Evolutionary conservation across 2,329 filamentous ascomycete species (phyloP).

Genomic region (Chaetomium globosum): DNA sequence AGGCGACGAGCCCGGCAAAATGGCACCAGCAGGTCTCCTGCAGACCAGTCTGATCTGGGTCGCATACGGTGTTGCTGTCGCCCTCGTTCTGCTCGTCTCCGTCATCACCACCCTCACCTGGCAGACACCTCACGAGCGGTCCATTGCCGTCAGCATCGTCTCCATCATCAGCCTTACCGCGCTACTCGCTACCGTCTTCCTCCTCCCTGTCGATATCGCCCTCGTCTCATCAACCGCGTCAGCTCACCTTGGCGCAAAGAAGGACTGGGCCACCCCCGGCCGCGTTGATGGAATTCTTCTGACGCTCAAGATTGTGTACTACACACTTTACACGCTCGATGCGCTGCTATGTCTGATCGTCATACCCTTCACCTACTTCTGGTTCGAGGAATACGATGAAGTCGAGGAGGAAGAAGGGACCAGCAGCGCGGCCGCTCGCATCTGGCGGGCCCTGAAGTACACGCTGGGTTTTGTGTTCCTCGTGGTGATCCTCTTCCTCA

Average conservation of each 20-base stretch:
- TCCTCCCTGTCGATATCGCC: constrained; percentile 93
- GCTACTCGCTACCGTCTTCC: constrained; percentile 85
- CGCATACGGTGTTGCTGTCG: constrained; percentile 82
- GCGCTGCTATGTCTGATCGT: constrained; percentile 84
- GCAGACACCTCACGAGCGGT: constrained; percentile 85
- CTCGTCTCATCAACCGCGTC: constrained; percentile 87
- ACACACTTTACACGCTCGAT: constrained; percentile 88
- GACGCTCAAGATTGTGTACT: constrained; percentile 87
- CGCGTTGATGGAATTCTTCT: constrained; percentile 75
- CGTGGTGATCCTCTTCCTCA: constrained; percentile 78
- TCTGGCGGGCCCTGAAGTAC: constrained; percentile 88
- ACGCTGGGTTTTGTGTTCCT: constrained; percentile 82
- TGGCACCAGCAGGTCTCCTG: constrained; percentile 60
- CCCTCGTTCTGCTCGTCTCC: constrained; percentile 73
- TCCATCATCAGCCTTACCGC: constrained; percentile 85
- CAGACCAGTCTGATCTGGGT: constrained; percentile 94
- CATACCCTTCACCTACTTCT: constrained; percentile 96
- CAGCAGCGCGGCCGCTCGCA: constrained; percentile 68
- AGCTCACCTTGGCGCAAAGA: constrained; percentile 75
- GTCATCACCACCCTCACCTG: constrained; percentile 88
- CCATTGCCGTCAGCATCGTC: constrained; percentile 76
- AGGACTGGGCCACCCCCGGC: constrained; percentile 89
- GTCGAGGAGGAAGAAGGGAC: constrained; percentile 78
- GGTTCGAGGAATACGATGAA: constrained; percentile 96
- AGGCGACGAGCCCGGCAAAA: constrained; percentile 28